Percentiles rank a stretch among this genome's conserved stretches.
Conservation (phyloP, 140 eudicot genomes). For the Senecio squalidus region DNA sequence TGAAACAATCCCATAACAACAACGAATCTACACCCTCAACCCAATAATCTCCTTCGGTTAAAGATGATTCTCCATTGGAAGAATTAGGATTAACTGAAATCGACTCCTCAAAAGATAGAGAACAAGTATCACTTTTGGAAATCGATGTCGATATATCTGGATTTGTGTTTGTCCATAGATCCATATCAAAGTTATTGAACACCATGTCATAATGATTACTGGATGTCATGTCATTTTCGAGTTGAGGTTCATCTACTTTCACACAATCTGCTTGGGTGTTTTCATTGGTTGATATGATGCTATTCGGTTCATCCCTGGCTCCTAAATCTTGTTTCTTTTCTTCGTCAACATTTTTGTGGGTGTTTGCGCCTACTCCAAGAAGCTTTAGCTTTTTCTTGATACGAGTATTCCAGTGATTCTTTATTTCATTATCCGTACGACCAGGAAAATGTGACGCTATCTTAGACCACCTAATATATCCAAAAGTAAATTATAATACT, state of each 20-base stretch:
- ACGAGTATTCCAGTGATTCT: constrained; percentile 86
- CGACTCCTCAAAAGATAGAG: constrained; percentile 33
- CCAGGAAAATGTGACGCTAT: constrained; percentile 84
- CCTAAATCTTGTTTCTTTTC: constrained; percentile 22
- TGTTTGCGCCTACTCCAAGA: constrained; percentile 45
- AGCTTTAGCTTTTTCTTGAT: constrained; percentile 69
- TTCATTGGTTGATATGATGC: constrained; percentile 14
- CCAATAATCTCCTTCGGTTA: constrained; percentile 33
- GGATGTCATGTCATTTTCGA: constrained; percentile 1
- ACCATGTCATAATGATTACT: constrained; percentile 12
- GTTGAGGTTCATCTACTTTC: constrained; percentile 7
- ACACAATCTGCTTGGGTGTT: background rate
- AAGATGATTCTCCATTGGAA: constrained; percentile 26
- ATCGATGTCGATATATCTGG: constrained; percentile 23
- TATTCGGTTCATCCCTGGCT: constrained; percentile 12
- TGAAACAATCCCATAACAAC: constrained; percentile 52
- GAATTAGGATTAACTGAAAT: constrained; percentile 25
- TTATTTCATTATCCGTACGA: constrained; percentile 74
- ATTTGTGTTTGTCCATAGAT: constrained; percentile 25
- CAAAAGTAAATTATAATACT: background rate
- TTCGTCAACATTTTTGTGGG: constrained; percentile 33
- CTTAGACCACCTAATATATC: constrained; percentile 56
- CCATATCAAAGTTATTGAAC: constrained; percentile 18
- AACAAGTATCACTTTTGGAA: constrained; percentile 25
- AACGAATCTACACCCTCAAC: constrained; percentile 51